Conservation (phyloP, 1,284 basidiomycete genomes). For the Naganishia albida region DNA sequence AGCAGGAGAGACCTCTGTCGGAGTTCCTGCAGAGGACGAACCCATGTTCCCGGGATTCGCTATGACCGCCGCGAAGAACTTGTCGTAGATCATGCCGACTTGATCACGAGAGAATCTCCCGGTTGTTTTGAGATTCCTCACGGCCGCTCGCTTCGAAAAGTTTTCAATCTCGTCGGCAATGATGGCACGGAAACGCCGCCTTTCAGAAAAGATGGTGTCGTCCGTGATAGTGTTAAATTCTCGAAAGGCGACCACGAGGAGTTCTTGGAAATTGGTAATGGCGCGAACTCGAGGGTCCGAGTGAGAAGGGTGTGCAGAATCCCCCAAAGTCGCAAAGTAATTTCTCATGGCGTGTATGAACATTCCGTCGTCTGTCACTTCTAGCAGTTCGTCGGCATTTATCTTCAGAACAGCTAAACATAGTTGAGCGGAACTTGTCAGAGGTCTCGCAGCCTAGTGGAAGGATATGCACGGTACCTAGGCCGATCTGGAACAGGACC, state of each 20-base stretch:
- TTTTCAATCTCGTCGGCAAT: slow-evolving; percentile 92
- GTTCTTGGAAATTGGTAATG: slow-evolving; percentile 97
- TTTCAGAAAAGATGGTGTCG: slow-evolving; percentile 86
- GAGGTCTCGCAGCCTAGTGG: background rate
- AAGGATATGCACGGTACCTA: slow-evolving; percentile 39
- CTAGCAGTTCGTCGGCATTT: slow-evolving; percentile 90
- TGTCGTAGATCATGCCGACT: slow-evolving; percentile 85
- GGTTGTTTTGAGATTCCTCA: slow-evolving; percentile 81
- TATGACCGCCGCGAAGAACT: slow-evolving; percentile 83
- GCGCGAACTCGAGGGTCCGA: slow-evolving; percentile 85
- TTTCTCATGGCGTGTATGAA: slow-evolving; percentile 94
- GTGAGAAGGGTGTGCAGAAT: slow-evolving; percentile 90
- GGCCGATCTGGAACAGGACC: slow-evolving; percentile 81
- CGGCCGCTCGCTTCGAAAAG: slow-evolving; percentile 91
- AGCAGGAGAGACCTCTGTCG: slow-evolving; percentile 6
- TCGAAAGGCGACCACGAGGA: slow-evolving; percentile 91
- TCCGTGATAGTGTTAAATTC: slow-evolving; percentile 97
- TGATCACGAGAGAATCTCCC: slow-evolving; percentile 86
- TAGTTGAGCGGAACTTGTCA: slow-evolving; percentile 6
- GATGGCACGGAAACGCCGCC: slow-evolving; percentile 82
- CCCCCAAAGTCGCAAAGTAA: slow-evolving; percentile 91
- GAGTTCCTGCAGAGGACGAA: slow-evolving; percentile 24
- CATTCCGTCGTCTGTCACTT: slow-evolving; percentile 94
- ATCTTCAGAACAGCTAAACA: slow-evolving; percentile 96
- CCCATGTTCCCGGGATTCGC: slow-evolving; percentile 59